These are phyloP conservation scores for Dimargaris xerosporica DNA, from an alignment of 192 early-diverging fungal genomes.

Conservation along the genomic window DNA sequence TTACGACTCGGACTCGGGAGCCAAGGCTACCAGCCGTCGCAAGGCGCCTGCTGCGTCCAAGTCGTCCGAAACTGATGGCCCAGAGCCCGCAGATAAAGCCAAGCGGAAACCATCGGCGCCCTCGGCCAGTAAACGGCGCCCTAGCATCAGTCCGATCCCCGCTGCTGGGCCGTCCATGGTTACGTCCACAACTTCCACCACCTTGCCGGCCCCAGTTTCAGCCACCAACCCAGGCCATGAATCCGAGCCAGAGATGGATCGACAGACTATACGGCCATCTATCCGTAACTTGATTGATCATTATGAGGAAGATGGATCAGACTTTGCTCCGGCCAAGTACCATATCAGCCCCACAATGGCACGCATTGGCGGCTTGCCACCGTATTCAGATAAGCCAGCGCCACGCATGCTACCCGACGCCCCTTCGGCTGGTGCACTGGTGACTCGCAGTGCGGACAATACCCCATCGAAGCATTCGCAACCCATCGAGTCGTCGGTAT, in stretches of 20 bases:
- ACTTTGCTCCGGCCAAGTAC: slow-evolving; percentile 2
- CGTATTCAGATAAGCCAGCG: background rate
- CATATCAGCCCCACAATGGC: background rate
- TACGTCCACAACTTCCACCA: background rate
- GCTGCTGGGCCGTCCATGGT: too few species aligned
- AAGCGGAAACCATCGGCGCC: too few species aligned
- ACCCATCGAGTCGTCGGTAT: background rate
- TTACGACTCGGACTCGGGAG: background rate
- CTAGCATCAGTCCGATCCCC: too few species aligned
- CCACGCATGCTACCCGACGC: background rate
- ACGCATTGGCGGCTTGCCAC: background rate
- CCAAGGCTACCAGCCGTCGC: background rate
- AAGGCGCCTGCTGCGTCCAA: too few species aligned
- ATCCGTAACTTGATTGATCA: slow-evolving; percentile 8
- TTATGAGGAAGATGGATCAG: background rate
- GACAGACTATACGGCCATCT: background rate
- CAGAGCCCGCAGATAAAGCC: too few species aligned
- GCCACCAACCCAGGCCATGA: background rate
- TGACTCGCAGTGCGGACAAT: slow-evolving; percentile 2
- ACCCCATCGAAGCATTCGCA: background rate
- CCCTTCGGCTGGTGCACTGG: background rate
- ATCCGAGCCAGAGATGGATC: slow-evolving; percentile 1
- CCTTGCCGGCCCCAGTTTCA: background rate
- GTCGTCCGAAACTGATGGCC: too few species aligned
- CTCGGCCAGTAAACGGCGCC: too few species aligned